These are phyloP conservation scores for Leptographium radiaticola DNA, from an alignment of 2,329 filamentous ascomycete genomes.

Conservation along the genomic window DNA sequence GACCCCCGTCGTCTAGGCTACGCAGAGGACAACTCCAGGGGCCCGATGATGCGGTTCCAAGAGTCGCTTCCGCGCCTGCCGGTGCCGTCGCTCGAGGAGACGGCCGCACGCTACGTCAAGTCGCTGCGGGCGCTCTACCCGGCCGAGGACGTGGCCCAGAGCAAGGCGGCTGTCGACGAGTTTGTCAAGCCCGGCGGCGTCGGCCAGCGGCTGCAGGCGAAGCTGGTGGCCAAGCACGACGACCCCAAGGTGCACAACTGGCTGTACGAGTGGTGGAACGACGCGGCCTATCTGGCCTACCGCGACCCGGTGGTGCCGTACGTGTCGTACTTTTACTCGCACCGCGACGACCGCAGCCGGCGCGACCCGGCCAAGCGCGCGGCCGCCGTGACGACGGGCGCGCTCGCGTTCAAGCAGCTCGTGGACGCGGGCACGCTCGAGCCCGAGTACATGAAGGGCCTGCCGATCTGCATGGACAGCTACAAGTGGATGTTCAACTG, in stretches of 20 bases:
- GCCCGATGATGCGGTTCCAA: conserved; percentile 71
- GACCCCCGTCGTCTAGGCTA: conserved; percentile 45
- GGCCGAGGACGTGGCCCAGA: conserved; percentile 53
- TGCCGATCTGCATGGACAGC: conserved; percentile 95
- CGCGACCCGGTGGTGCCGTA: conserved; percentile 94
- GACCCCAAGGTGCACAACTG: conserved; percentile 81
- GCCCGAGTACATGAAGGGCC: conserved; percentile 97
- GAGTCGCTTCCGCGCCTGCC: conserved; percentile 72
- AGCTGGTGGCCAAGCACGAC: conserved; percentile 65
- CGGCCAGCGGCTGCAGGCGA: conserved; percentile 76
- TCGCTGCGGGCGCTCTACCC: conserved; percentile 63
- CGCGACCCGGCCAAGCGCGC: conserved; percentile 86
- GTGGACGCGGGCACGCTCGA: conserved; percentile 74
- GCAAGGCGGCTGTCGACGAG: conserved; percentile 72
- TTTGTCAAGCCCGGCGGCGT: conserved; percentile 80
- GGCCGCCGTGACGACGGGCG: conserved; percentile 74
- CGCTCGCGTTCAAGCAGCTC: conserved; percentile 86
- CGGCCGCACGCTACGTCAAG: conserved; percentile 67
- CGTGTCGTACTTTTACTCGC: conserved; percentile 98
- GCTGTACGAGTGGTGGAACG: conserved; percentile 98
- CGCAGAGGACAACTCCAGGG: conserved; percentile 66
- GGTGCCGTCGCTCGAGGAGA: conserved; percentile 73
- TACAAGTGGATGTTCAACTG: conserved; percentile 99
- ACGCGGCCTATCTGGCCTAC: conserved; percentile 82
- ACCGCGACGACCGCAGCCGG: conserved; percentile 80